Evolutionary conservation across 148 eudicot genomes (phyloP), one percentile per base, ranked within the genome.

Genomic region (Polygonum aviculare): DNA sequence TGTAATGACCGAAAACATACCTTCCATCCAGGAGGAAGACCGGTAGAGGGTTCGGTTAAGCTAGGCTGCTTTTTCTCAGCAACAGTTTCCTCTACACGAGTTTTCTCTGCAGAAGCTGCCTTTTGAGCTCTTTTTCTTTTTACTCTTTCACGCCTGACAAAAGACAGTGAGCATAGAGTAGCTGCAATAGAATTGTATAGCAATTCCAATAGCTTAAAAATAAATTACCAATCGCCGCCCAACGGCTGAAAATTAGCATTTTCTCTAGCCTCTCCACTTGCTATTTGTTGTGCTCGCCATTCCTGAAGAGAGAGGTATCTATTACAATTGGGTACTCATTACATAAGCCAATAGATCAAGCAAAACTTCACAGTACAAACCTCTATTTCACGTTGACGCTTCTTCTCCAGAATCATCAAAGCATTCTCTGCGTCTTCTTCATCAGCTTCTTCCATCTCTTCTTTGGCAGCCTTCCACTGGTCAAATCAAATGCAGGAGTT

Each of bases 391-490:
- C 97, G 88, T 72, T 81, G 92, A 69, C 91, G 85, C 76, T 95
- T 95, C 85, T 83, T 95, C 90, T 95, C 98, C 54, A 95, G 79
- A 79, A 84, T 83, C 73, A 92, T 94, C 72, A 81, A 83, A n/a
- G 90, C 81, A 86, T 85, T 82, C 81, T 87, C 91, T 75, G 86
- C 88, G 76, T 89, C 94, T 77, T 92, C 93, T 81, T 90, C 90
- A 75, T 92, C 95, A 19, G 89, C 93, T 75, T 92, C 96, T 31
- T 87, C 83, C 83, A 95, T 59, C 82, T 95, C 96, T 83, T 95
- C 98, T 78, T 95, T 95, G 51, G 92, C 98, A 78, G 98, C 98
- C 83, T 88, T 95, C 98, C 98, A 95, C 98, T 95, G 79, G 45
- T 14, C 36, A 26, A 81, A 50, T 73, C 76, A 63, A 74, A 55